Evolutionary conservation across 2,329 filamentous ascomycete genomes (phyloP).

Genomic region (Rutstroemia sp.): DNA sequence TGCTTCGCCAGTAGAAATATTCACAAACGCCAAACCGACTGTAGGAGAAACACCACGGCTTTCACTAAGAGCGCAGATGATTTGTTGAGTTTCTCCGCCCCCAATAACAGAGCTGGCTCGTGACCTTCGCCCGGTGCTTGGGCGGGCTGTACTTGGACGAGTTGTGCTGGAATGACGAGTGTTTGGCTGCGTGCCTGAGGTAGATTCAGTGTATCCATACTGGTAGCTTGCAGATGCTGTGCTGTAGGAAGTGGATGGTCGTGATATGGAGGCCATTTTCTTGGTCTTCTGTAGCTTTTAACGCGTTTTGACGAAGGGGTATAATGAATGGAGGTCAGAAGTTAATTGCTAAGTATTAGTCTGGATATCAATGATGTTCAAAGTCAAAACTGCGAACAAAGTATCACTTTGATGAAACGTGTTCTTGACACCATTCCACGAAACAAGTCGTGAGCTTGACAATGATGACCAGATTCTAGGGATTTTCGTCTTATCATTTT

Average conservation of each 20-base stretch:
- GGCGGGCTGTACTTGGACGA: constrained; percentile 24
- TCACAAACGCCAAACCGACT: constrained; percentile 81
- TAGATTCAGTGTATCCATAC: constrained; percentile 24
- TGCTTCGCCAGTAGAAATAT: constrained; percentile 76
- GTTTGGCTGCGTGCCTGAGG: constrained; percentile 18
- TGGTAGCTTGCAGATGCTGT: constrained; percentile 23
- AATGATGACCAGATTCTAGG: background rate
- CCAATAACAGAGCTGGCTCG: constrained; percentile 30
- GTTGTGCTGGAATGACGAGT: constrained; percentile 23
- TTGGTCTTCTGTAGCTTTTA: background rate
- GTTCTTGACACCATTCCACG: too few relatives aligned
- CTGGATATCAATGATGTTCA: constrained; percentile 1
- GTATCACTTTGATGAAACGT: too few relatives aligned
- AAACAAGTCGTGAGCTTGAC: background rate
- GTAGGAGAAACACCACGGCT: constrained; percentile 79
- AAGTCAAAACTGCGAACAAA: background rate
- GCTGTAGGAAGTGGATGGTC: constrained; percentile 23
- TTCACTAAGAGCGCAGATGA: constrained; percentile 85
- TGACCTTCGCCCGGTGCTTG: constrained; percentile 26
- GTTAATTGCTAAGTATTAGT: constrained; percentile 13
- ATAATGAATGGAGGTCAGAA: background rate
- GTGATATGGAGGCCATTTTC: constrained; percentile 15
- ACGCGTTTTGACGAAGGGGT: background rate
- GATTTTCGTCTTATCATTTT: background rate
- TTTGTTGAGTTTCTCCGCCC: constrained; percentile 51